A percentile compares a stretch with the other conserved stretches of the same genome.
Conservation (phyloP, 2,329 filamentous ascomycete species). For the Fusarium illudens region DNA sequence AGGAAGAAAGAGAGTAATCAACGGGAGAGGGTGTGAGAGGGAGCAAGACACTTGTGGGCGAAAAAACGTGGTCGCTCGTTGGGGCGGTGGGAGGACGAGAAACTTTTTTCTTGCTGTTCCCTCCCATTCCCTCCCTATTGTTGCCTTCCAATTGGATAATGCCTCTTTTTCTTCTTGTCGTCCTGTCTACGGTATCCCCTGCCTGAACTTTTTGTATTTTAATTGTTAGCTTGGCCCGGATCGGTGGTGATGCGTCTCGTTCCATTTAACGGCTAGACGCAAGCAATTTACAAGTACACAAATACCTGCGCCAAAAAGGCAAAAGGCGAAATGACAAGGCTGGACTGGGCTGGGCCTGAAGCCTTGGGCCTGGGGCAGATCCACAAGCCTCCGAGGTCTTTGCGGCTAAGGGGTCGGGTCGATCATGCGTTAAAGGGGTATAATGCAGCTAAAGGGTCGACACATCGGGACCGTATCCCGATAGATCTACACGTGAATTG, state of each 20-base stretch:
- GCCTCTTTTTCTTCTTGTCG: background rate
- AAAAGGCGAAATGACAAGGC: constrained; percentile 32
- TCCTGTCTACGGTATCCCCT: background rate
- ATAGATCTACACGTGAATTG: background rate
- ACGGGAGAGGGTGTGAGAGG: constrained; percentile 20
- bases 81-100: constrained; percentile 33
- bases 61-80: constrained; percentile 35
- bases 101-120: constrained; percentile 18
- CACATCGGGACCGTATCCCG: background rate
- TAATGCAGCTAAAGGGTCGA: constrained; percentile 15
- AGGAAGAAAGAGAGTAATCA: constrained; percentile 1
- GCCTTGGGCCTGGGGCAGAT: constrained; percentile 33
- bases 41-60: constrained; percentile 31
- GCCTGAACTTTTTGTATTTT: background rate
- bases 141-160: background rate
- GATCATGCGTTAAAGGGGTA: constrained; percentile 17
- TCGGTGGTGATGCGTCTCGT: constrained; percentile 15
- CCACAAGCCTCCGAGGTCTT: constrained; percentile 25
- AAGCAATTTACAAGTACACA: constrained; percentile 32
- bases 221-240: background rate
- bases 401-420: constrained; percentile 31
- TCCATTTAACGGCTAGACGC: constrained; percentile 16
- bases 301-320: constrained; percentile 27
- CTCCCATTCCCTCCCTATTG: constrained; percentile 8
- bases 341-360: constrained; percentile 21